A percentile compares a stretch with the other conserved stretches of the same genome.
Evolutionary conservation across 306 rosid species (phyloP).

Genomic region (Corylus americana): DNA sequence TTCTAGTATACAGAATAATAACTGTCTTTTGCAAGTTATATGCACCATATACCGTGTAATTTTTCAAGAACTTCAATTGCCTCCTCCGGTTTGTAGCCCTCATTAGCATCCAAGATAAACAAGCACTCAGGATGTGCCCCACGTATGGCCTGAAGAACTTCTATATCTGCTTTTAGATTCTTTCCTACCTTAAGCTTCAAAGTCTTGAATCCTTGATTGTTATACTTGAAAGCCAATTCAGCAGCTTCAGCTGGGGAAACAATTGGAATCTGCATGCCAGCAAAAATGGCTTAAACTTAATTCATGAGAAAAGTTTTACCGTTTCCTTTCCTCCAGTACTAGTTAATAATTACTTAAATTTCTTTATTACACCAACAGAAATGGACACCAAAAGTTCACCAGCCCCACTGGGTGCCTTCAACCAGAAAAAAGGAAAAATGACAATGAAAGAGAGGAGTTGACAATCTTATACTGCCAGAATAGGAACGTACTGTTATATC

Average conservation of each 20-base stretch:
- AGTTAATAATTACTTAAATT: not conserved
- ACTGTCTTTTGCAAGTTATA: not conserved
- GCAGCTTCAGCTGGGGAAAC: conserved; percentile 81
- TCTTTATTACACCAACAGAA: not conserved
- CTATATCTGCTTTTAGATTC: conserved; percentile 72
- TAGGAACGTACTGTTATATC: conserved; percentile 75
- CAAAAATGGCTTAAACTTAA: conserved; percentile 28
- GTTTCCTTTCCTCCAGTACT: not conserved
- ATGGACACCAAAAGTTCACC: not conserved
- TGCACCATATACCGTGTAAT: conserved; percentile 58
- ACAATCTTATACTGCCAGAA: conserved; percentile 16
- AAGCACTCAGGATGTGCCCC: conserved; percentile 69
- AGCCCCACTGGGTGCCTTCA: not conserved
- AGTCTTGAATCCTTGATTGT: conserved; percentile 72
- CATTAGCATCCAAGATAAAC: conserved; percentile 94
- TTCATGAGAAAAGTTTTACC: not conserved
- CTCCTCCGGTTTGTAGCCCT: conserved; percentile 76
- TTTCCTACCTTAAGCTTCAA: conserved; percentile 89
- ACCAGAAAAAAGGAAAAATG: not conserved
- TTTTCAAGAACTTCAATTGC: conserved; percentile 88
- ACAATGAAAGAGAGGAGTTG: not conserved
- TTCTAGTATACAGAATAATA: conserved; percentile 2
- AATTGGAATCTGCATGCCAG: conserved; percentile 72
- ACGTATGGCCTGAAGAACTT: conserved; percentile 83
- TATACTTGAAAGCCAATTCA: conserved; percentile 73